Percentiles rank a stretch among this genome's conserved stretches.
phyloP scores from a whole-genome alignment of 2,329 filamentous ascomycete species.

The Talaromyces sp. region DNA sequence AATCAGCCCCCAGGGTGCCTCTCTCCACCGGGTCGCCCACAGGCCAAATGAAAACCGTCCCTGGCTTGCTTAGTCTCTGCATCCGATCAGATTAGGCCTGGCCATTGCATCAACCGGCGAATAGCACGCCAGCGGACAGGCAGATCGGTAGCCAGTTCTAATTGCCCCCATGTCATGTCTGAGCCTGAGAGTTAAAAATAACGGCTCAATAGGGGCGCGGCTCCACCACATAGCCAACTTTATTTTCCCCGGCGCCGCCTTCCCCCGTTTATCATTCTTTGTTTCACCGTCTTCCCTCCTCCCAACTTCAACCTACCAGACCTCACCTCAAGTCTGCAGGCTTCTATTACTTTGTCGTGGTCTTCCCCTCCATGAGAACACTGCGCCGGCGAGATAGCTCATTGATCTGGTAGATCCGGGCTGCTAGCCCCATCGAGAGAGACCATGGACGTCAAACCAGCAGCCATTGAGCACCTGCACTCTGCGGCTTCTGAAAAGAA shows the following conservation, averaged over 20 bases:
- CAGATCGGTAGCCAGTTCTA: background rate
- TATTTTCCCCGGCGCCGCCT: background rate
- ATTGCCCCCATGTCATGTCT: background rate
- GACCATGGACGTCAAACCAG: background rate
- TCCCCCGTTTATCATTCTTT: background rate
- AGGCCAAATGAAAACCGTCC: background rate
- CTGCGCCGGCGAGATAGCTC: background rate
- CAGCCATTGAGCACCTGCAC: background rate
- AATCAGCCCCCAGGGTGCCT: background rate
- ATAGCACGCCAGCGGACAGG: background rate
- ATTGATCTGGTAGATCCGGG: background rate
- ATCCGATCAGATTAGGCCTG: background rate
- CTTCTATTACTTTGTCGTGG: background rate
- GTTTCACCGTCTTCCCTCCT: background rate
- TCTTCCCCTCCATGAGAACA: background rate
- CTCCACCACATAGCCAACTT: background rate
- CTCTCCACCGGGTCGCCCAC: background rate
- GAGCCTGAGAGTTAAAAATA: background rate
- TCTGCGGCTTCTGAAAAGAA: background rate
- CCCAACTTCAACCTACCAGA: background rate
- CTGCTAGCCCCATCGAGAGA: background rate
- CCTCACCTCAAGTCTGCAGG: background rate
- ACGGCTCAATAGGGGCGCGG: background rate
- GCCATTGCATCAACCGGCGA: background rate
- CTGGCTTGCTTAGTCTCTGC: background rate